Evolutionary conservation across 2,329 filamentous ascomycete genomes (phyloP).

Genomic region (Aaosphaeria pasadenensis): DNA sequence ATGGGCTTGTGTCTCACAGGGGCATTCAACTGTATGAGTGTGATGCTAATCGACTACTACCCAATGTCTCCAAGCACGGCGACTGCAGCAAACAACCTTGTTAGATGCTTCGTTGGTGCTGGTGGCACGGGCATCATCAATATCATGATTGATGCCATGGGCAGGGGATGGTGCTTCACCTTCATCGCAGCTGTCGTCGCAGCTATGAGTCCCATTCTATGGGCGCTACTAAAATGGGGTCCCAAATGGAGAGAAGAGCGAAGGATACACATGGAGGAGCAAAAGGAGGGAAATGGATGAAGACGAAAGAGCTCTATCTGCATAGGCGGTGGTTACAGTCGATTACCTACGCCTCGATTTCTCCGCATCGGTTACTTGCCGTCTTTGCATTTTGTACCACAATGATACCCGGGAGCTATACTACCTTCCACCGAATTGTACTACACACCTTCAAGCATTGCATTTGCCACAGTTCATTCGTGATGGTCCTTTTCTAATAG

Average conservation of each 20-base stretch:
- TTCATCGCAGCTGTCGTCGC: slow-evolving; percentile 43
- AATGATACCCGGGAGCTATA: no score
- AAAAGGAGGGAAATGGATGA: not conserved
- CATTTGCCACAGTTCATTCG: no score
- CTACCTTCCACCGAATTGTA: no score
- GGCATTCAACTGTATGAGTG: slow-evolving; percentile 48
- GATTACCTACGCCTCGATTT: no score
- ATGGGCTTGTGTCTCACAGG: slow-evolving; percentile 56
- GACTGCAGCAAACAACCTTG: slow-evolving; percentile 29
- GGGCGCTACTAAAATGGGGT: slow-evolving; percentile 39
- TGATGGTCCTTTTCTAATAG: no score
- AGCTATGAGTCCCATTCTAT: slow-evolving; percentile 40
- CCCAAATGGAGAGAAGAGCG: slow-evolving; percentile 39
- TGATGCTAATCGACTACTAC: slow-evolving; percentile 39
- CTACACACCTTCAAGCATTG: no score
- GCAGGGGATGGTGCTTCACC: slow-evolving; percentile 42
- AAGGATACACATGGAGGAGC: not conserved
- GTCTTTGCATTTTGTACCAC: no score
- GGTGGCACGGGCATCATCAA: slow-evolving; percentile 33
- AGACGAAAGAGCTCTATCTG: not conserved
- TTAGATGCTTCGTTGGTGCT: slow-evolving; percentile 35
- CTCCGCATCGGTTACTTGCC: no score
- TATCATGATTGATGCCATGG: slow-evolving; percentile 35
- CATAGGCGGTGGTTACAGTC: no score
- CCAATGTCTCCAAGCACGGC: slow-evolving; percentile 34